Conservation (phyloP, 352 stramenopile genomes). For the Elongisporangium anandrum region DNA sequence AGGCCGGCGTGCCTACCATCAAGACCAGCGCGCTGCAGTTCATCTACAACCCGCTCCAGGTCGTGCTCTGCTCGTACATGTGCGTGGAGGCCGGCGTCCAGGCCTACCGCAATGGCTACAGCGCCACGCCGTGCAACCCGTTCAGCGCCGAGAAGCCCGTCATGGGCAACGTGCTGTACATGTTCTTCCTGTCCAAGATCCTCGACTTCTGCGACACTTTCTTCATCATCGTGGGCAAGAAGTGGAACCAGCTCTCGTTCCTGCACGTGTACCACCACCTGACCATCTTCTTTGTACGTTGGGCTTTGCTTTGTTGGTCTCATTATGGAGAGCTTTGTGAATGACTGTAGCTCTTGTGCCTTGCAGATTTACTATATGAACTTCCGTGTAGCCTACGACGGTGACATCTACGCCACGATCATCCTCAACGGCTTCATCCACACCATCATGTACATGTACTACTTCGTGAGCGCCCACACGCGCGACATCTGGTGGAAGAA, state of each 20-base stretch:
- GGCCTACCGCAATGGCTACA: constrained; percentile 92
- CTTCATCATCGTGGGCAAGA: constrained; percentile 98
- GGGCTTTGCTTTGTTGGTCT: neutral
- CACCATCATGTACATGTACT: constrained; percentile 99
- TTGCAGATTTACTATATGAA: constrained; percentile 94
- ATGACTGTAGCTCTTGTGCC: neutral
- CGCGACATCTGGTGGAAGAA: constrained; percentile 98
- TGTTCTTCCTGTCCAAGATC: constrained; percentile 99
- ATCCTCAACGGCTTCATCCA: constrained; percentile 97
- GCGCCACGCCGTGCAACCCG: constrained; percentile 89
- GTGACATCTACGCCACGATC: constrained; percentile 96
- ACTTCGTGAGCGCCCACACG: constrained; percentile 97
- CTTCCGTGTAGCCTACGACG: constrained; percentile 92
- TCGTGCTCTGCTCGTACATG: constrained; percentile 96
- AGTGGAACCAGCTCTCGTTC: constrained; percentile 97
- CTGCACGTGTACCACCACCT: constrained; percentile 98
- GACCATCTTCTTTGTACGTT: constrained; percentile 91
- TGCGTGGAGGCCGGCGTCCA: constrained; percentile 92
- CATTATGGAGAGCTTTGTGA: no score
- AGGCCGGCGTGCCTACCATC: constrained; percentile 58
- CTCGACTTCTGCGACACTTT: constrained; percentile 93
- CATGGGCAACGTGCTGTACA: constrained; percentile 94
- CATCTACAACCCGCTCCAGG: constrained; percentile 96
- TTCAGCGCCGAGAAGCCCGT: constrained; percentile 88
- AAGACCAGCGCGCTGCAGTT: constrained; percentile 90